Conservation (phyloP, 73 alveolate genomes). For the Paramecium pentaurelia region DNA sequence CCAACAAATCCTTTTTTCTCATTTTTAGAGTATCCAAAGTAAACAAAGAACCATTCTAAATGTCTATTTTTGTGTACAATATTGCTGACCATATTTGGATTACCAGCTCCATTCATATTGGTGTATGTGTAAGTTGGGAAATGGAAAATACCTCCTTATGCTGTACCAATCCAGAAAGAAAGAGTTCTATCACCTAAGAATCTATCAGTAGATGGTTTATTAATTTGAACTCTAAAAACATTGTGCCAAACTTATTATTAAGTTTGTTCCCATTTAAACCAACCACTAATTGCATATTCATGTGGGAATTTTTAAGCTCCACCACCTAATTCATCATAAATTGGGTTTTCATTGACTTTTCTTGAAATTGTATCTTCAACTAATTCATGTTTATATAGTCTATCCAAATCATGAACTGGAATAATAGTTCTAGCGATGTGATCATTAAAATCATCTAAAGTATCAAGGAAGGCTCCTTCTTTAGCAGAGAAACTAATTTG, state of each 20-base stretch:
- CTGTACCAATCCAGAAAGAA: constrained; percentile 25
- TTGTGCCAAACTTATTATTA: constrained; percentile 38
- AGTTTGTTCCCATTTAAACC: constrained; percentile 48
- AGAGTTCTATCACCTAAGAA: constrained; percentile 31
- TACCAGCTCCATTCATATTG: constrained; percentile 50
- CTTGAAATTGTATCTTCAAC: constrained; percentile 22
- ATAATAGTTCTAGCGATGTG: background rate
- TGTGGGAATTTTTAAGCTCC: constrained; percentile 39
- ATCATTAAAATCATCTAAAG: constrained; percentile 2
- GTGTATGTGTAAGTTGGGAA: constrained; percentile 57
- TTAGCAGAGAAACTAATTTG: background rate
- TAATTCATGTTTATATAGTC: background rate
- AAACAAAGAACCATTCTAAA: constrained; percentile 42
- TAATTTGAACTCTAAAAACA: constrained; percentile 39
- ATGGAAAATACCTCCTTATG: constrained; percentile 41
- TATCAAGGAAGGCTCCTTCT: constrained; percentile 39
- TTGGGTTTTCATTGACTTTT: constrained; percentile 4
- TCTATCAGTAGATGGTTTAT: constrained; percentile 29
- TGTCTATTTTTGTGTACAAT: constrained; percentile 41
- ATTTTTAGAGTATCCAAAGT: constrained; percentile 40
- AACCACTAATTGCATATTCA: constrained; percentile 49
- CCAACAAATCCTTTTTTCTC: background rate
- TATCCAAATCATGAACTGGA: background rate
- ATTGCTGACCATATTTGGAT: constrained; percentile 23
- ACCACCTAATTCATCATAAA: constrained; percentile 29